Conservation (phyloP, 2,329 filamentous ascomycete species). For the Phaeosphaeriaceae sp. region DNA sequence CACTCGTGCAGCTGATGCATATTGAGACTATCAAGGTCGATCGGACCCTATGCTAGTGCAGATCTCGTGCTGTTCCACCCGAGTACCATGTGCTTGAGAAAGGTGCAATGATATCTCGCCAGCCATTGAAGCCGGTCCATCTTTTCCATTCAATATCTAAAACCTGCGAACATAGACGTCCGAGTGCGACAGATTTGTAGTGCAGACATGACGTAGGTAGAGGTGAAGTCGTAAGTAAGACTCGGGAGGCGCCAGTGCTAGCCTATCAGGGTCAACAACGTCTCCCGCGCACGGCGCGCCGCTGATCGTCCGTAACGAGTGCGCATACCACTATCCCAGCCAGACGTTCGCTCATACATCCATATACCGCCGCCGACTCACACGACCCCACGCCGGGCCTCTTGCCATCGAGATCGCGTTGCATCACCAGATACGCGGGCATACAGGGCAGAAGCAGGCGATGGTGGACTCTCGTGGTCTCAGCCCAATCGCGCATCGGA, state of each 20-base stretch:
- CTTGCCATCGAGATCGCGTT: neutral
- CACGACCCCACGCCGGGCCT: neutral
- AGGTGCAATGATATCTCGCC: neutral
- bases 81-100: neutral
- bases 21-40: neutral
- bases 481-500: constrained; percentile 32
- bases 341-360: neutral
- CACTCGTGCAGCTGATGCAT: too few species aligned
- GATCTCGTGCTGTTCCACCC: neutral
- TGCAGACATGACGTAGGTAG: constrained; percentile 1
- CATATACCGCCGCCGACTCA: neutral
- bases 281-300: constrained; percentile 5
- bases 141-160: neutral
- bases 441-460: constrained; percentile 24
- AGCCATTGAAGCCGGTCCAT: neutral
- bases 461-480: constrained; percentile 36
- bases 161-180: neutral
- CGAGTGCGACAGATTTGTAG: neutral
- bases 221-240: neutral
- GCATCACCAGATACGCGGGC: constrained; percentile 15
- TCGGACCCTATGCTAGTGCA: neutral
- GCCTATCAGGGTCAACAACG: constrained; percentile 1
- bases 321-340: constrained; percentile 6
- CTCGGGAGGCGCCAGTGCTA: neutral
- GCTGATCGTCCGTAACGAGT: constrained; percentile 4